A percentile compares a stretch with the other conserved stretches of the same genome.
Conservation (phyloP, 495 filamentous ascomycete species). For the Copromyces sp. region DNA sequence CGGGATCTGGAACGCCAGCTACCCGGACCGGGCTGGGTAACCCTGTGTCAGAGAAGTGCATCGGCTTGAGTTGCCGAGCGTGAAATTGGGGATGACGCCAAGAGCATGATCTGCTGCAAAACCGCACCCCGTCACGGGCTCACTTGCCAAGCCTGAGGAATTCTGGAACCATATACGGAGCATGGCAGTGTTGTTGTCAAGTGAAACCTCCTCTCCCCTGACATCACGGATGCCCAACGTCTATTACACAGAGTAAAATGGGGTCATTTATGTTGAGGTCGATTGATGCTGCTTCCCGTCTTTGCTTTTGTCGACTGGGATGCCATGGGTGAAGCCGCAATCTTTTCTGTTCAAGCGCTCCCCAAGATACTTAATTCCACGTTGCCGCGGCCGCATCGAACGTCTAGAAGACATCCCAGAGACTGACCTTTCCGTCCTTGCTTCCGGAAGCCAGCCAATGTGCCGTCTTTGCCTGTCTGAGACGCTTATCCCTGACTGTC, state of each 20-base stretch:
- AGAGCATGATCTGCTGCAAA: background rate
- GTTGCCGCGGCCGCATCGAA: background rate
- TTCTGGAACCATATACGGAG: background rate
- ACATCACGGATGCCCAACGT: background rate
- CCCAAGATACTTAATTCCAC: background rate
- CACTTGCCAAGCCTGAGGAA: background rate
- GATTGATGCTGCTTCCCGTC: background rate
- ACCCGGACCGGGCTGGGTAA: constrained; percentile 24
- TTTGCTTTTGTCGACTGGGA: background rate
- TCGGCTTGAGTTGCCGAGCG: constrained; percentile 27
- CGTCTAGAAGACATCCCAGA: constrained; percentile 79
- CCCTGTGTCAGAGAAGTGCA: constrained; percentile 25
- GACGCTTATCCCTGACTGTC: constrained; percentile 53
- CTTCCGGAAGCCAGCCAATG: constrained; percentile 89
- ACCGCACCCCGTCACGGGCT: background rate
- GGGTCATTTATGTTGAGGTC: background rate
- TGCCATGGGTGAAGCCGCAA: background rate
- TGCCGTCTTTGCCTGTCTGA: constrained; percentile 51
- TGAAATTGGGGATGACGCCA: background rate
- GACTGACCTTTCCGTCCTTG: constrained; percentile 90
- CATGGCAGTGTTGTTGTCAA: background rate
- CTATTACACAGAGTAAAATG: background rate
- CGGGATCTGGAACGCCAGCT: constrained; percentile 5
- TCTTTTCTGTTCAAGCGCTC: background rate
- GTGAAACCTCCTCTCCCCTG: background rate